Conservation (phyloP, 805 yeast genomes). For the Saturnispora ahearnii region DNA sequence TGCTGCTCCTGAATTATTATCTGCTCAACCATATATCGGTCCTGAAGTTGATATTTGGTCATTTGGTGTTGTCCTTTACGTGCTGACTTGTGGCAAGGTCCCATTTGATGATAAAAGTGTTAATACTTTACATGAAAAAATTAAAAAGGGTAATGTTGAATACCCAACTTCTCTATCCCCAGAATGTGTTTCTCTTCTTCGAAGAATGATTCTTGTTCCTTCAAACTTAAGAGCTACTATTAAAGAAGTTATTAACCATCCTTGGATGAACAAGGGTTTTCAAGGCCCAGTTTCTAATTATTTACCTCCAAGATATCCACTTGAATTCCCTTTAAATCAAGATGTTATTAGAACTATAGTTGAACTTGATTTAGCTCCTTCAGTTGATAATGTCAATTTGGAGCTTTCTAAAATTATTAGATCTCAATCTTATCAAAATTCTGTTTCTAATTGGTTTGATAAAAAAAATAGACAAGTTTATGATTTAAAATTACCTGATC, state of each 20-base stretch:
- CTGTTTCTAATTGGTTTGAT: constrained; percentile 54
- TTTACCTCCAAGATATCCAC: constrained; percentile 71
- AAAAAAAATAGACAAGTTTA: constrained; percentile 23
- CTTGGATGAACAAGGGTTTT: constrained; percentile 91
- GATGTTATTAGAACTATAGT: constrained; percentile 67
- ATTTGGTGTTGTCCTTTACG: constrained; percentile 92
- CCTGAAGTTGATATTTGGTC: constrained; percentile 99
- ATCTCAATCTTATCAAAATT: constrained; percentile 57
- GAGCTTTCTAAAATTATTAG: constrained; percentile 50
- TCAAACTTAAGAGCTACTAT: constrained; percentile 74
- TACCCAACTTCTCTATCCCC: constrained; percentile 76
- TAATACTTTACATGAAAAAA: constrained; percentile 84
- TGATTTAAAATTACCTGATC: constrained; percentile 44
- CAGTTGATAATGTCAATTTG: constrained; percentile 46
- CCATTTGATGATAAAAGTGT: constrained; percentile 97
- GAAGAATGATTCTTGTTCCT: constrained; percentile 87
- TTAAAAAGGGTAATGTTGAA: constrained; percentile 85
- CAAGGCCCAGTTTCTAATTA: constrained; percentile 63
- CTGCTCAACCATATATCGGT: constrained; percentile 87
- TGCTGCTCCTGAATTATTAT: constrained; percentile 95
- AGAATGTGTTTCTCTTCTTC: constrained; percentile 71
- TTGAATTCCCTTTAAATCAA: constrained; percentile 57
- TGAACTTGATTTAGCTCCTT: constrained; percentile 61
- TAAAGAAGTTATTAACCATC: constrained; percentile 73
- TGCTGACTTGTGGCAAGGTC: constrained; percentile 92